Base-by-base conservation (phyloP, 73 alveolate genomes). In the Stentor coeruleus region DNA sequence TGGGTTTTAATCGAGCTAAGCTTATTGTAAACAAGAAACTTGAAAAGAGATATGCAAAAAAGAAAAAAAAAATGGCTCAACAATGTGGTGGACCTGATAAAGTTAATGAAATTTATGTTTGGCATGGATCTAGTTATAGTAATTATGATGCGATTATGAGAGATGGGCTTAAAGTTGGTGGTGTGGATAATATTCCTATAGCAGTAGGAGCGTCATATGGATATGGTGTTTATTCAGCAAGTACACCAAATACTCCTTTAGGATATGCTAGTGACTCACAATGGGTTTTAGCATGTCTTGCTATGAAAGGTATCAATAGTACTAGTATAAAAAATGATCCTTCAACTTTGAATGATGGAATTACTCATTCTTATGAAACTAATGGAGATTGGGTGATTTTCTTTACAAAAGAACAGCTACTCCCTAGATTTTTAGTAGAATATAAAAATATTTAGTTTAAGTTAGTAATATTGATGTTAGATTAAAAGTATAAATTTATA, bases 81-180 rank as follows among this genome's bases (percentile, higher is more conserved):
- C n/a, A 20, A 66, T 66, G n/a, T 20, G 41, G 0, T 28, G 36
- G 79, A 31, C n/a, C 36, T 20, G 79, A 66, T 66, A 66, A 31
- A 66, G 79, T 20, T 14, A 31, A 66, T 0, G 79, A 66, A 20
- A 0, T 1, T 1, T 66, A 66, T 33, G 79, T 66, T 1, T 66
- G 79, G 79, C 79, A 66, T 66, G 79, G 79, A 37, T 66, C 79
- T 0, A 33, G 3, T 66, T 20, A 20, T 66, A 40, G n/a, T 26
- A 31, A 20, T 66, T 66, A 66, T 66, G 42, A 66, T 26, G 33
- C n/a, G 11, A 66, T 66, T 33, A 40, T 31, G 14, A 66, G 33
- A 26, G 33, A 20, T 2, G 79, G 79, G 39, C 37, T 66, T 26
- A 40, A 15, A 1, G 37, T 66, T 1, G 79, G 79, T 1, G 79